Conservation (phyloP, 2,329 filamentous ascomycete species). For the Ophiocordyceps unilateralis region DNA sequence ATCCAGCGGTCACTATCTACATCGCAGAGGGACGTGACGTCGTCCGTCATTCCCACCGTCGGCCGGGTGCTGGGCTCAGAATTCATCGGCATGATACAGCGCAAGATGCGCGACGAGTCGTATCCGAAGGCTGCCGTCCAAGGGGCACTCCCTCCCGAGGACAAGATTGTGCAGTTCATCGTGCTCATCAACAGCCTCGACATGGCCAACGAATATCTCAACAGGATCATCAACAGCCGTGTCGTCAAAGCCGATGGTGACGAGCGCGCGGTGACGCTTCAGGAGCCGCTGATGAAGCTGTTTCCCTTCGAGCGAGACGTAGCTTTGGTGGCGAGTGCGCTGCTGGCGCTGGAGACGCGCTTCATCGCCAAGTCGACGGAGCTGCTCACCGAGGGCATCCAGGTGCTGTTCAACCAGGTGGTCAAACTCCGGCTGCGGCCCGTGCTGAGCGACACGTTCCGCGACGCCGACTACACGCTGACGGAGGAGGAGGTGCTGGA, state of each 20-base stretch:
- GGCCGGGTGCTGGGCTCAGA: slow-evolving; percentile 69
- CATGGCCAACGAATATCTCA: slow-evolving; percentile 77
- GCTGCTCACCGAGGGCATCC: slow-evolving; percentile 66
- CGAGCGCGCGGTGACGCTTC: slow-evolving; percentile 18
- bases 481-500: slow-evolving; percentile 43
- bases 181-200: slow-evolving; percentile 94
- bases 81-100: slow-evolving; percentile 92
- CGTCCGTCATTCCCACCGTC: slow-evolving; percentile 61
- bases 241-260: slow-evolving; percentile 34
- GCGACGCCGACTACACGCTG: slow-evolving; percentile 73
- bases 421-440: slow-evolving; percentile 72
- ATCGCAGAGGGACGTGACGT: slow-evolving; percentile 62
- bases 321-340: slow-evolving; percentile 45
- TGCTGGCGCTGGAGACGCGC: slow-evolving; percentile 50
- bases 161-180: slow-evolving; percentile 75
- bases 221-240: slow-evolving; percentile 62
- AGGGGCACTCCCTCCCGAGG: slow-evolving; percentile 71
- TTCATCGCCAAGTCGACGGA: slow-evolving; percentile 69
- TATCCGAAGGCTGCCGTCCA: slow-evolving; percentile 69
- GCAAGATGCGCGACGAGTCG: slow-evolving; percentile 92
- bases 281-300: slow-evolving; percentile 36
- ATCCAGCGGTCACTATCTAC: slow-evolving; percentile 76
- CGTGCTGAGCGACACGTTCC: slow-evolving; percentile 74
- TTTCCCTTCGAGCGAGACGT: slow-evolving; percentile 74
- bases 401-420: slow-evolving; percentile 75